Conservation (phyloP, 2,329 filamentous ascomycete genomes). For the Thermoascus crustaceus region DNA sequence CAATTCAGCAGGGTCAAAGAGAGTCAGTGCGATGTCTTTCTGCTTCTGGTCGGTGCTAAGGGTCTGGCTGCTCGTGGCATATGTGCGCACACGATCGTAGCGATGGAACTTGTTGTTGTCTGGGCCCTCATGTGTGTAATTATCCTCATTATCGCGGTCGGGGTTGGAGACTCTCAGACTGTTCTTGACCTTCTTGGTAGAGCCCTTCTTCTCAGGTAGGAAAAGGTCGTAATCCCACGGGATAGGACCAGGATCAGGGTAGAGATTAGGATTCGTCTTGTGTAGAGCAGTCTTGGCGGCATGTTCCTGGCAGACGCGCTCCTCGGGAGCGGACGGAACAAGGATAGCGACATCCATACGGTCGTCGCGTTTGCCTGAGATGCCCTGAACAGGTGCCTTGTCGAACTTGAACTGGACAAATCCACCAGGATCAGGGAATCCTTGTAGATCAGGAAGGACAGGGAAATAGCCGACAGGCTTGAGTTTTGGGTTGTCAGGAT, state of each 20-base stretch:
- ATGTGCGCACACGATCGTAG: conserved; percentile 51
- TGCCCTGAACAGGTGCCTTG: conserved; percentile 47
- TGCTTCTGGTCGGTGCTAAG: conserved; percentile 46
- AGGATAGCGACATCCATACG: conserved; percentile 53
- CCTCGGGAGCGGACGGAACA: conserved; percentile 43
- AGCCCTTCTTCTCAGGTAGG: conserved; percentile 43
- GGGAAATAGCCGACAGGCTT: conserved; percentile 54
- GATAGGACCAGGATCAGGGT: conserved; percentile 45
- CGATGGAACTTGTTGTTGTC: conserved; percentile 43
- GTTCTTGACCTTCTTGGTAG: conserved; percentile 45
- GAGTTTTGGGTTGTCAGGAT: conserved; percentile 50
- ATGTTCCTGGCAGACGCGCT: conserved; percentile 41
- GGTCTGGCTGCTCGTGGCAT: conserved; percentile 49
- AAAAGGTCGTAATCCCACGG: conserved; percentile 54
- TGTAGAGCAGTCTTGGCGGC: conserved; percentile 41
- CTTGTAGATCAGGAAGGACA: conserved; percentile 53
- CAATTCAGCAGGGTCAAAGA: conserved; percentile 44
- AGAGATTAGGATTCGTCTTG: conserved; percentile 41
- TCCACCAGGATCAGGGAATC: conserved; percentile 49
- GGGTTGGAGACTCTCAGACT: conserved; percentile 48
- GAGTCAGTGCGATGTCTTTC: conserved; percentile 49
- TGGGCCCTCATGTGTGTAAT: conserved; percentile 39
- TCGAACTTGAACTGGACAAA: conserved; percentile 56
- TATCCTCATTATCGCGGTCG: conserved; percentile 44
- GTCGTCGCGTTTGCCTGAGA: conserved; percentile 45